Base-by-base conservation (phyloP, 108 stramenopile species). In the Conticribra weissflogii region DNA sequence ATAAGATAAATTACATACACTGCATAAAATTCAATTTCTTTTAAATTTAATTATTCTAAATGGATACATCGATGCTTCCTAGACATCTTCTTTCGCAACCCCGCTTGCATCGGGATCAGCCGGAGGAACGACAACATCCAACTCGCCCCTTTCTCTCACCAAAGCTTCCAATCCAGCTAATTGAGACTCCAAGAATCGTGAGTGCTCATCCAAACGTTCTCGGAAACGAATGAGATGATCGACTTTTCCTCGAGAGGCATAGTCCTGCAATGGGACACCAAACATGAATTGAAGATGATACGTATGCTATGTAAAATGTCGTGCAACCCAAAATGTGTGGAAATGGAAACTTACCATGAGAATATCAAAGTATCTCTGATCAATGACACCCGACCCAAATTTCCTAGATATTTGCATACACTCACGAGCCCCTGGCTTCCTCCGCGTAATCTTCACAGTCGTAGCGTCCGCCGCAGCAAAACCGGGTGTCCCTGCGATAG, bases 221-320 rank as follows among this genome's bases (percentile, higher is more conserved):
- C 93, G 68, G 91, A 95, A 92, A 15, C 88, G 83, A 53, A 95
- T 95, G 59, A 95, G 71, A 66, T 95, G 93, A 63, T 95, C 93
- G 15, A 95, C 88, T 63, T 92, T 95, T 15, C 90, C 93, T 65
- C 93, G 71, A 51, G 76, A 76, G 25, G 90, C 91, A 69, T 95
- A 95, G 78, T 95, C 93, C 60, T 69, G 7, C 18, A 36, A 61
- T 28, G 28, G 53, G 32, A 62, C 51, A 0, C 4, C 21, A 23
- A 34, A 0, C 16, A 46, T 18, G 3, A 41, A 0, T 27, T 23
- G 1, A 53, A 53, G 16, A 50, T 66, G 65, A 31, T 21, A 4
- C 15, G 21, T 1, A 53, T 52, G 22, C 17, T 28, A 17, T 16
- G 23, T 27, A 22, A 32, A 48, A 28, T 29, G 27, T 66, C n/a